phyloP scores from a whole-genome alignment of 345 rosid genomes.

The Punica granatum region DNA sequence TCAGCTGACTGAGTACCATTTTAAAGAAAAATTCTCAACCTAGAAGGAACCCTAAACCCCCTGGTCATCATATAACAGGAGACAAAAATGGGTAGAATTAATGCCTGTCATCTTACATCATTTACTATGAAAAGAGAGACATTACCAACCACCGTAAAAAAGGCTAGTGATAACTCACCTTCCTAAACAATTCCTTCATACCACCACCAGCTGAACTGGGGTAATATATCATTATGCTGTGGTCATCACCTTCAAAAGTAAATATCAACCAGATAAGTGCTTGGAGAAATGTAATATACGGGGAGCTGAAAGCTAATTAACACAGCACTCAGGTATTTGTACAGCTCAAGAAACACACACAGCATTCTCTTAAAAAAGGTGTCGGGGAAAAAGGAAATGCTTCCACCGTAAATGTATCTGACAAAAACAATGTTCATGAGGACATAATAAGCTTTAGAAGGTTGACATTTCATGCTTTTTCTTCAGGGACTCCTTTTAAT shows the following conservation, averaged over 20 bases:
- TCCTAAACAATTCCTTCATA: constrained; percentile 97
- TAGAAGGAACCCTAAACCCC: too few species aligned
- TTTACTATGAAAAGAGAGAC: background rate
- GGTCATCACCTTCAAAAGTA: constrained; percentile 77
- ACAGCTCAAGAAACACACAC: background rate
- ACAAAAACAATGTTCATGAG: background rate
- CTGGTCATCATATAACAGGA: too few species aligned
- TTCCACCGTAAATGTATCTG: background rate
- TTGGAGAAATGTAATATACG: constrained; percentile 7
- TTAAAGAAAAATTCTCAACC: too few species aligned
- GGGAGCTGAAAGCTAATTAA: background rate
- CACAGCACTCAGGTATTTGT: background rate
- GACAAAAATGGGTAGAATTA: too few species aligned
- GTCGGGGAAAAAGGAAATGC: background rate
- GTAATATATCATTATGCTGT: constrained; percentile 97
- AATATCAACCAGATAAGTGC: constrained; percentile 15
- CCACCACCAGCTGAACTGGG: constrained; percentile 99
- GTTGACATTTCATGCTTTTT: background rate
- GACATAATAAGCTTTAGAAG: background rate
- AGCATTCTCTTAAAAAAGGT: background rate
- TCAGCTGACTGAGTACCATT: background rate
- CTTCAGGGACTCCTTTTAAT: background rate
- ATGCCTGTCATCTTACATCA: too few species aligned
- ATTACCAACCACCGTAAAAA: background rate
- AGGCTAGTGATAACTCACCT: constrained; percentile 36